phyloP scores from a whole-genome alignment of 306 rosid genomes.

The Acmispon strigosus region DNA sequence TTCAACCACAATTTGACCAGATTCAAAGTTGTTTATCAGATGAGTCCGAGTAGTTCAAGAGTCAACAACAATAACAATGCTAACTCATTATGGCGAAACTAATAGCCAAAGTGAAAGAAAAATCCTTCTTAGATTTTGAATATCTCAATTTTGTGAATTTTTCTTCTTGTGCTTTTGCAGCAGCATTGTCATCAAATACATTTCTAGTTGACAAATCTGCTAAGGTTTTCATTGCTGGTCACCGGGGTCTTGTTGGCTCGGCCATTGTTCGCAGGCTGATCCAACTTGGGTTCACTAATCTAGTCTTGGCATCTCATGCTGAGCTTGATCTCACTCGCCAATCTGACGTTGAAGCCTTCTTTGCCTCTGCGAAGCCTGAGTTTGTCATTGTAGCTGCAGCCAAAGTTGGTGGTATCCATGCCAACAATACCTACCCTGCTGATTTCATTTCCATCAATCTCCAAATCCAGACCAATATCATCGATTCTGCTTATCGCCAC shows the following conservation, averaged over 20 bases:
- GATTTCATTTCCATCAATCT: constrained; percentile 84
- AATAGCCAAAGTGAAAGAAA: not conserved
- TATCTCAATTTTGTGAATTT: not conserved
- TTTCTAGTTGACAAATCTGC: constrained; percentile 61
- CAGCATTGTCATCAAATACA: constrained; percentile 36
- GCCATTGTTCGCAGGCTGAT: constrained; percentile 80
- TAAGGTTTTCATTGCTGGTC: constrained; percentile 84
- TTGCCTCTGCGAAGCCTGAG: constrained; percentile 62
- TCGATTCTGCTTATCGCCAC: constrained; percentile 62
- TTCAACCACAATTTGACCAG: not conserved
- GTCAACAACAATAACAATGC: not conserved
- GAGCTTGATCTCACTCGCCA: constrained; percentile 90
- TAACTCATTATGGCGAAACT: not conserved
- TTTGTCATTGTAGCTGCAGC: constrained; percentile 91
- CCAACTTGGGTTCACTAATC: constrained; percentile 60
- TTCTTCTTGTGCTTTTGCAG: not conserved
- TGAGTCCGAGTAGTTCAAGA: not conserved
- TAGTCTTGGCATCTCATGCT: constrained; percentile 58
- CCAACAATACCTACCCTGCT: constrained; percentile 90
- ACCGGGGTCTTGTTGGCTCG: constrained; percentile 91
- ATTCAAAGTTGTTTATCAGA: not conserved
- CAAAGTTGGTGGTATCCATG: constrained; percentile 96
- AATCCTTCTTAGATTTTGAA: not conserved
- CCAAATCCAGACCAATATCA: constrained; percentile 88
- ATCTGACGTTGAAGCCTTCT: constrained; percentile 77